phyloP scores from a whole-genome alignment of 108 stramenopile species.

The Fistulifera pelliculosa region DNA sequence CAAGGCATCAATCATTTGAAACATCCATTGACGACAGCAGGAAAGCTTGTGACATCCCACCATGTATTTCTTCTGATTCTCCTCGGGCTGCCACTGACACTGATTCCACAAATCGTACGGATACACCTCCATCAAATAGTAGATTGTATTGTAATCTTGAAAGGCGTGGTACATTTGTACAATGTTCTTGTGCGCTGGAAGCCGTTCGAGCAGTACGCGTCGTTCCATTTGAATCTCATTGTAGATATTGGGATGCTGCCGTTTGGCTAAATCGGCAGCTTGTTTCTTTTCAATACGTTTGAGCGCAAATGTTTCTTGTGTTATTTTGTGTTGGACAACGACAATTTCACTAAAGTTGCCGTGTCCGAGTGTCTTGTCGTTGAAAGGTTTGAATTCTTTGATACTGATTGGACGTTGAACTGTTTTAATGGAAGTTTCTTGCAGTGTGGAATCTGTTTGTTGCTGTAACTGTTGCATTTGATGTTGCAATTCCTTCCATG shows the following conservation, averaged over 20 bases:
- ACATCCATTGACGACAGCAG: slow-evolving; percentile 67
- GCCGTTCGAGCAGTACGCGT: slow-evolving; percentile 66
- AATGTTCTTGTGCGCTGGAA: slow-evolving; percentile 44
- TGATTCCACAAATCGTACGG: slow-evolving; percentile 87
- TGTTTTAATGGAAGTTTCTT: slow-evolving; percentile 46
- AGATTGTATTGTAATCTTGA: slow-evolving; percentile 80
- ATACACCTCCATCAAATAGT: slow-evolving; percentile 87
- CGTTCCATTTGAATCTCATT: slow-evolving; percentile 97
- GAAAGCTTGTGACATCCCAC: slow-evolving; percentile 55
- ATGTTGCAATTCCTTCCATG: slow-evolving; percentile 2
- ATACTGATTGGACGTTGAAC: slow-evolving; percentile 54
- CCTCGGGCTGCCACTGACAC: slow-evolving; percentile 23
- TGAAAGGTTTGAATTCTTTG: slow-evolving; percentile 55
- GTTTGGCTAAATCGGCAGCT: slow-evolving; percentile 72
- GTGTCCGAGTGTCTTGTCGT: slow-evolving; percentile 38
- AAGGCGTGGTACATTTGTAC: slow-evolving; percentile 66
- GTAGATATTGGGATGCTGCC: slow-evolving; percentile 90
- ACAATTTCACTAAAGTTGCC: slow-evolving; percentile 90
- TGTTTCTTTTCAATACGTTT: slow-evolving; percentile 93
- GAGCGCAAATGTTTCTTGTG: slow-evolving; percentile 86
- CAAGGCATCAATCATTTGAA: slow-evolving; percentile 80
- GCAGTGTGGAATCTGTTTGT: slow-evolving; percentile 8
- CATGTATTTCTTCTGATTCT: slow-evolving; percentile 30
- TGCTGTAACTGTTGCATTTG: neutral
- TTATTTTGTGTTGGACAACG: slow-evolving; percentile 65